These are phyloP conservation scores for Isoetes taiwanensis DNA, from an alignment of 75 land plant genomes.

Conservation along the genomic window DNA sequence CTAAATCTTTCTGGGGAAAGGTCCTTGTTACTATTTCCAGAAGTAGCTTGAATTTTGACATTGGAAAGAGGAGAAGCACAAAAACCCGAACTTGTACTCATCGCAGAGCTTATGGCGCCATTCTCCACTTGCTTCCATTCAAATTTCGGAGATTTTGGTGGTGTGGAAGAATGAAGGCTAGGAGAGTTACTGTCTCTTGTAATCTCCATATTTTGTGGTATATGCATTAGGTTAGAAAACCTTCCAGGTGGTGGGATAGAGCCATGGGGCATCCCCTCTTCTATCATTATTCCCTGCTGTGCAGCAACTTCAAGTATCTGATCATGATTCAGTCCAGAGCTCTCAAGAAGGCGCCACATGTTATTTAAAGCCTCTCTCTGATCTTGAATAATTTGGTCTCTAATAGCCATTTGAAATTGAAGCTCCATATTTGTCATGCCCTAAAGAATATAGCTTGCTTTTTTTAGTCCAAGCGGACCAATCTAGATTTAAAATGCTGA, in stretches of 20 bases:
- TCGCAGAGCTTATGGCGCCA: neutral
- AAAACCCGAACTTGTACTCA: neutral
- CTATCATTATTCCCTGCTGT: conserved; percentile 27
- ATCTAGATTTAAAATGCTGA: no score
- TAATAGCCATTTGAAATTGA: conserved; percentile 25
- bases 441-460: neutral
- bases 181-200: neutral
- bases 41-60: neutral
- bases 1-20: neutral
- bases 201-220: neutral
- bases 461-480: no score
- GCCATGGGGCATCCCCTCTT: conserved; percentile 51
- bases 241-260: neutral
- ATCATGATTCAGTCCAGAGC: conserved; percentile 8
- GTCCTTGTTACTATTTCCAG: neutral
- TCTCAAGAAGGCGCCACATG: conserved; percentile 33
- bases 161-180: neutral
- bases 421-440: conserved; percentile 8
- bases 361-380: conserved; percentile 4
- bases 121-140: neutral
- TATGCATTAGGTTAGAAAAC: conserved; percentile 7
- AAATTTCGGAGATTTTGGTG: neutral
- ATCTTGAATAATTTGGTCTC: conserved; percentile 5
- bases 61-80: conserved; percentile 1
- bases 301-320: conserved; percentile 5